Percentiles rank a stretch among this genome's conserved stretches.
These are phyloP conservation scores for Umbelopsis sp. DNA, from an alignment of 192 early-diverging fungal species.

Conservation along the genomic window DNA sequence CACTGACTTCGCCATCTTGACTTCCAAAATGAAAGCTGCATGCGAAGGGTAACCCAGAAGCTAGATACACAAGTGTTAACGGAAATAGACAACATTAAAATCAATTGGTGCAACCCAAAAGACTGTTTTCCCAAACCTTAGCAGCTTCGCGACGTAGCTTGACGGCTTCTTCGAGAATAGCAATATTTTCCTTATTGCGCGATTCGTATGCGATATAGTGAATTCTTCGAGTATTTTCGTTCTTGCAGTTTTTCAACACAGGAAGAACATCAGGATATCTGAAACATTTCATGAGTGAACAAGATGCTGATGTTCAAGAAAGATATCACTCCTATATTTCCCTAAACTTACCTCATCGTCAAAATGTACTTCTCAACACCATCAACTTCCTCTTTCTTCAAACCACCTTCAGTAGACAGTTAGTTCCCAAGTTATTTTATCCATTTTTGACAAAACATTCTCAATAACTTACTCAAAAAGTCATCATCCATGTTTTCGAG, in stretches of 20 bases:
- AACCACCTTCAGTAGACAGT: slow-evolving; percentile 30
- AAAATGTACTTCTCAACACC: slow-evolving; percentile 65
- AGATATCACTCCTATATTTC: slow-evolving; percentile 23
- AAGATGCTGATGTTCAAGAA: neutral
- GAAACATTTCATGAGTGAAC: neutral
- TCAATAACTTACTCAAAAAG: slow-evolving; percentile 52
- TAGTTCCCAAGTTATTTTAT: neutral
- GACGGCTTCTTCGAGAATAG: slow-evolving; percentile 55
- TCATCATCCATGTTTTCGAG: slow-evolving; percentile 74
- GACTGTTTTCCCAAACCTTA: slow-evolving; percentile 23
- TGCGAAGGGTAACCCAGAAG: slow-evolving; percentile 75
- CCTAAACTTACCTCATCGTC: slow-evolving; percentile 72
- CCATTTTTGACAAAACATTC: neutral
- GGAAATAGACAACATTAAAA: neutral
- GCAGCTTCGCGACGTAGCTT: slow-evolving; percentile 40
- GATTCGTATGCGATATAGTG: slow-evolving; percentile 54
- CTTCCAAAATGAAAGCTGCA: slow-evolving; percentile 72
- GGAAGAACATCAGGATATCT: slow-evolving; percentile 30
- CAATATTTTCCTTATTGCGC: slow-evolving; percentile 63
- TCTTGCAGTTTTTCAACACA: slow-evolving; percentile 51
- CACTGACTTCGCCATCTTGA: slow-evolving; percentile 81
- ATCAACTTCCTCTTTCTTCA: slow-evolving; percentile 56
- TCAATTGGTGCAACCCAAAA: slow-evolving; percentile 51
- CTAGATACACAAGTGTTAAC: slow-evolving; percentile 30
- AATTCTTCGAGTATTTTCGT: slow-evolving; percentile 54